Conservation (phyloP, 2,329 filamentous ascomycete species). For the Trichophyton equinum region DNA sequence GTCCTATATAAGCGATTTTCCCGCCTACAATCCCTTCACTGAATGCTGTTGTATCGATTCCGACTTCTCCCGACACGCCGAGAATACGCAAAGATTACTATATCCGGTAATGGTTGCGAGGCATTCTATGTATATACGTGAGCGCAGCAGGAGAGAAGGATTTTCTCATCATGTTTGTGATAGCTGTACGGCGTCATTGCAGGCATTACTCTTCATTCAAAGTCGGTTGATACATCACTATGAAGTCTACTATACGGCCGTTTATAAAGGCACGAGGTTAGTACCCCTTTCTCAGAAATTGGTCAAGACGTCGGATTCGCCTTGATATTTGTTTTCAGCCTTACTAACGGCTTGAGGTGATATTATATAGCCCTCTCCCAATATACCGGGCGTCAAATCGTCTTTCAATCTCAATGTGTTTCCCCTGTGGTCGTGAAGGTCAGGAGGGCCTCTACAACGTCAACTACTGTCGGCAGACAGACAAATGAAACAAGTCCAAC, state of each 20-base stretch:
- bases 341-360: not conserved
- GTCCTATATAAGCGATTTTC: not conserved
- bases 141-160: not conserved
- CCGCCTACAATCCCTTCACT: not conserved
- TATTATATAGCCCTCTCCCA: not conserved
- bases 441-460: not conserved
- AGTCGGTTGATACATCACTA: not conserved
- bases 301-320: not conserved
- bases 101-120: not conserved
- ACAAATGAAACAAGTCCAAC: not conserved
- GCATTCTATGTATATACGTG: not conserved
- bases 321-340: not conserved
- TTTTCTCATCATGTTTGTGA: not conserved
- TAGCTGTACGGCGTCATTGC: not conserved
- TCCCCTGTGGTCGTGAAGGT: not conserved
- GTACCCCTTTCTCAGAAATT: not conserved
- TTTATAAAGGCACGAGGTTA: not conserved
- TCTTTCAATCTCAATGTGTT: not conserved
- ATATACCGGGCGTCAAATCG: not conserved
- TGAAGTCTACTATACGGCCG: not conserved
- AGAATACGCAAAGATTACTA: not conserved
- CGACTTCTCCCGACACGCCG: not conserved
- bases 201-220: not conserved
- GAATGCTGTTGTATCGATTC: not conserved
- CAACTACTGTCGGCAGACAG: not conserved